Conservation (phyloP, 2,329 filamentous ascomycete species). For the Apiospora arundinis region DNA sequence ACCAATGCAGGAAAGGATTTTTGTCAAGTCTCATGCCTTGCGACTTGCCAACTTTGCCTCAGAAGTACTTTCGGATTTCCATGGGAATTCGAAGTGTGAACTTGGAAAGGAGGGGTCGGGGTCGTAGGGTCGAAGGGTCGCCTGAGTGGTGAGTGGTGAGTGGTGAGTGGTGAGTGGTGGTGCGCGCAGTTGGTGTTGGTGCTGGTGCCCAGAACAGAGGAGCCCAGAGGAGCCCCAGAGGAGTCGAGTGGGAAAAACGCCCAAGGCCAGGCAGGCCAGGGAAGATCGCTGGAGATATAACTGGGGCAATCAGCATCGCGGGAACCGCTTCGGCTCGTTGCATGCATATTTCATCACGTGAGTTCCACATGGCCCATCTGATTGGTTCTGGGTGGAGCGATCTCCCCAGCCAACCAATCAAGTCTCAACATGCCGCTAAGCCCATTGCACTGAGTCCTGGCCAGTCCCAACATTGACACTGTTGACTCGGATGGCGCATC, state of each 20-base stretch:
- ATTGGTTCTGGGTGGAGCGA: constrained; percentile 6
- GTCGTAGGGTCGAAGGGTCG: too few relatives aligned
- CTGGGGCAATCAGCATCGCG: constrained; percentile 10
- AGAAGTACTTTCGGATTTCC: constrained; percentile 14
- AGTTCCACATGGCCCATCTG: neutral
- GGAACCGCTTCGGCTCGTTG: constrained; percentile 24
- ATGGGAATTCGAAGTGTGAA: neutral
- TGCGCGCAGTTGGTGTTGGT: too few relatives aligned
- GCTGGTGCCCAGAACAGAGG: too few relatives aligned
- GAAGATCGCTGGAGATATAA: constrained; percentile 24
- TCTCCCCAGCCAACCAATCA: neutral
- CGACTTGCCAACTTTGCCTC: neutral
- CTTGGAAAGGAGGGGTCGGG: neutral
- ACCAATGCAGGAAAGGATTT: neutral
- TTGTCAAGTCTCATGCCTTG: neutral
- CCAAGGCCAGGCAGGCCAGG: neutral
- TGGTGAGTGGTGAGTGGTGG: too few relatives aligned
- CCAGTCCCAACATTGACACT: neutral
- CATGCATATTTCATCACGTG: constrained; percentile 19
- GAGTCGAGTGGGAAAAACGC: neutral
- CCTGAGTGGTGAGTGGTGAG: too few relatives aligned
- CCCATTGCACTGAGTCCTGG: neutral
- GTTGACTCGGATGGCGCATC: constrained; percentile 14
- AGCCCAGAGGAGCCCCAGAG: too few relatives aligned
- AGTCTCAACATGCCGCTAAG: neutral